Conservation (phyloP, 1,284 basidiomycete species). For the Boletus smithii region DNA sequence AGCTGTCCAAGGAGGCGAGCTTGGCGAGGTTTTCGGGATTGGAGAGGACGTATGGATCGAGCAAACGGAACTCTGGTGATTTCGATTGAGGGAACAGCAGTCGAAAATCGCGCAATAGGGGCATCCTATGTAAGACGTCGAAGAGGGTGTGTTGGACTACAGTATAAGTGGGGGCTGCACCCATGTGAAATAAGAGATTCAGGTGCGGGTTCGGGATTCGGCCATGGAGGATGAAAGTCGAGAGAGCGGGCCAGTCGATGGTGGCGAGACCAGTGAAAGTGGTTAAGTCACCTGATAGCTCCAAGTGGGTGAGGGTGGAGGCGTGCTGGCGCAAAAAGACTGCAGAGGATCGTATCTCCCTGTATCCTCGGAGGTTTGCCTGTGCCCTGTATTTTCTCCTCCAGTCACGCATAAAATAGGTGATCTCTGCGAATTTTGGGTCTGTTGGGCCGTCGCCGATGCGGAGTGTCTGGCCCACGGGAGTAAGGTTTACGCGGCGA, state of each 20-base stretch:
- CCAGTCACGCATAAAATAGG: constrained; percentile 36
- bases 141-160: constrained; percentile 15
- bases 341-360: constrained; percentile 31
- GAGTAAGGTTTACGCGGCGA: constrained; percentile 26
- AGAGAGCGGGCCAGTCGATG: constrained; percentile 28
- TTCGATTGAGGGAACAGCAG: constrained; percentile 31
- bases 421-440: constrained; percentile 33
- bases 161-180: background rate
- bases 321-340: constrained; percentile 34
- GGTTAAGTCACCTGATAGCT: constrained; percentile 30
- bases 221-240: constrained; percentile 31
- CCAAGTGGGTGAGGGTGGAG: constrained; percentile 26
- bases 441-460: constrained; percentile 34
- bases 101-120: constrained; percentile 27
- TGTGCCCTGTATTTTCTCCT: constrained; percentile 35
- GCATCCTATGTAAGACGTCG: constrained; percentile 30
- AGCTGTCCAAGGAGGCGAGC: constrained; percentile 34
- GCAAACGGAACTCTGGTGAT: constrained; percentile 26
- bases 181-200: constrained; percentile 16
- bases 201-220: constrained; percentile 21
- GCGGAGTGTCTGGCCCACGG: constrained; percentile 32
- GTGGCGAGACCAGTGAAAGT: constrained; percentile 30
- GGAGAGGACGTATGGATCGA: constrained; percentile 21
- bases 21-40: constrained; percentile 25
- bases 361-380: constrained; percentile 27